Evolutionary conservation across 225 moss, liverwort and hornwort genomes (phyloP).

Genomic region (Sphagnum tenellum): DNA sequence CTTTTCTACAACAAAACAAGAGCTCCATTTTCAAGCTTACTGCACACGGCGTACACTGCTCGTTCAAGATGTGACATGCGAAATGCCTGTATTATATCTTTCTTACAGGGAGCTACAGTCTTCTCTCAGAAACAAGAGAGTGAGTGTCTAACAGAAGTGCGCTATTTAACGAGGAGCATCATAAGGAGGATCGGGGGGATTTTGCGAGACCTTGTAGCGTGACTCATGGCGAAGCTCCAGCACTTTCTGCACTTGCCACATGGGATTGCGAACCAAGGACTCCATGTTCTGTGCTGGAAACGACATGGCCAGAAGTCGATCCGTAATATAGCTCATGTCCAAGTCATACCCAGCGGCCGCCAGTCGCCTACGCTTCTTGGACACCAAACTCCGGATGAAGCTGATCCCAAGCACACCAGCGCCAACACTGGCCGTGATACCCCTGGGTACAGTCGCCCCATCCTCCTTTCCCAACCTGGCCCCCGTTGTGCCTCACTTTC

Average conservation of each 20-base stretch:
- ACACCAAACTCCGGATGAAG: conserved; percentile 41
- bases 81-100: no score
- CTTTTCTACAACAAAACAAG: no score
- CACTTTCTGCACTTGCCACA: conserved; percentile 49
- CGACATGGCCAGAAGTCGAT: conserved; percentile 50
- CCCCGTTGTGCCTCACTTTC: conserved; percentile 43
- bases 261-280: conserved; percentile 46
- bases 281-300: conserved; percentile 58
- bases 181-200: neutral
- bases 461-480: conserved; percentile 39
- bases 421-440: conserved; percentile 21
- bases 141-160: no score
- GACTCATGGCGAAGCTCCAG: conserved; percentile 33
- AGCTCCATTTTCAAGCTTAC: no score
- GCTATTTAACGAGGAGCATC: neutral
- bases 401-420: neutral
- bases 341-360: conserved; percentile 44
- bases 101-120: no score
- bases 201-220: conserved; percentile 32
- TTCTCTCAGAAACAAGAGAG: no score
- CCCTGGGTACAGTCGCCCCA: conserved; percentile 12
- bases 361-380: conserved; percentile 44
- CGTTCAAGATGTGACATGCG: no score
- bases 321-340: conserved; percentile 55
- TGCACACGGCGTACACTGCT: no score